Evolutionary conservation across 1,284 basidiomycete genomes (phyloP), one percentile per base, ranked within the genome.

Genomic region (Puccinia horiana): DNA sequence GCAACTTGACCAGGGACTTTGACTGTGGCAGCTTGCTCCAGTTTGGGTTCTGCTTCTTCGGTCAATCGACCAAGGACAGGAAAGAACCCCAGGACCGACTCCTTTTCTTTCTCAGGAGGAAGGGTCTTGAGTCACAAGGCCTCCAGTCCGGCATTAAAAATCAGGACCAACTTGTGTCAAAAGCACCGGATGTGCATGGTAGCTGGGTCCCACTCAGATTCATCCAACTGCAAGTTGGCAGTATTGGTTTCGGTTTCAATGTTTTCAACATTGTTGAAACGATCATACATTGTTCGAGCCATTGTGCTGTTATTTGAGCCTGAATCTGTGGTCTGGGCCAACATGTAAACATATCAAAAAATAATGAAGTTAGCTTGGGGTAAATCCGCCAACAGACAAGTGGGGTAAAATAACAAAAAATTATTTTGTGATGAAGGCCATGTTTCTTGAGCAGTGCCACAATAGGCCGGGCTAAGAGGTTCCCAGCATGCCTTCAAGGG

Each of bases 141-240:
- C 26, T 63, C 32, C 3, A 35, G 35, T 63, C 61, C 61, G 5
- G 61, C 44, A 16, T 47, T 47, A 16, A 47, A 8, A 8, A 47
- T 16, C 8, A 47, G 44, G 16, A 16, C 61, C 5, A 16, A 5
- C 29, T 29, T n/a, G 56, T 63, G 12, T 8, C 61, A 63, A 63
- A 63, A 63, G 61, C 61, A 63, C 14, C 61, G 26, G 14, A 63
- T 20, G n/a, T 63, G 61, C 61, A 63, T 63, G 5, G 26, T 63
- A 11, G 6, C 32, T 63, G 61, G 61, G 35, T 63, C 35, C 61
- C 52, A 54, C 5, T 5, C 52, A 18, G 52, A 54, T 26, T 63
- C 12, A 47, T 8, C 16, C 44, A 8, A 8, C 44, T 8, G n/a
- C n/a, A n/a, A n/a, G n/a, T n/a, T n/a, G n/a, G n/a, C n/a, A n/a